Conservation (phyloP, 805 yeast species). For the Yarrowia osloensis region DNA sequence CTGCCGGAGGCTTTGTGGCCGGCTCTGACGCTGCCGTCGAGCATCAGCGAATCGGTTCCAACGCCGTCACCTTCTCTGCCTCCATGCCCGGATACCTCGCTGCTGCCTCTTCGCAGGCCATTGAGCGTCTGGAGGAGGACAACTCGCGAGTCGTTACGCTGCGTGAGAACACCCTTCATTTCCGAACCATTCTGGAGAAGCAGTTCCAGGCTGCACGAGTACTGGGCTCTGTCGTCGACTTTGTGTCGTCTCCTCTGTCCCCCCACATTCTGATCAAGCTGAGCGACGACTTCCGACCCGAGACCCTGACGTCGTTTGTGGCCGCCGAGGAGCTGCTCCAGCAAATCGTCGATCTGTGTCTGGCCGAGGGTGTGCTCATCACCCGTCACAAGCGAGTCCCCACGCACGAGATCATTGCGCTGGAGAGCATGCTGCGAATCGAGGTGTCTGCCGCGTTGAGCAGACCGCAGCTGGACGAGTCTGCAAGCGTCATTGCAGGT, state of each 20-base stretch:
- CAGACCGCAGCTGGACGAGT: background rate
- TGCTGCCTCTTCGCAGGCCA: constrained; percentile 37
- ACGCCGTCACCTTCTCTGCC: constrained; percentile 92
- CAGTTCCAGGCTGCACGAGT: background rate
- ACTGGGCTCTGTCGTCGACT: constrained; percentile 1
- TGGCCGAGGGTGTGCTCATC: constrained; percentile 58
- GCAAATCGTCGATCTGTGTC: constrained; percentile 58
- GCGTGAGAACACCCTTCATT: constrained; percentile 34
- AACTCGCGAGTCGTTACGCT: constrained; percentile 34
- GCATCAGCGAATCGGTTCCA: constrained; percentile 88
- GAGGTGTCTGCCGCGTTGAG: constrained; percentile 9
- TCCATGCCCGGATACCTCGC: constrained; percentile 92
- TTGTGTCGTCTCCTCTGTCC: constrained; percentile 45
- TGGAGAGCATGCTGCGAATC: constrained; percentile 51
- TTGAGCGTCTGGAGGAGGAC: constrained; percentile 40
- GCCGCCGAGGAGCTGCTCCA: constrained; percentile 50
- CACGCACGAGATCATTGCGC: constrained; percentile 73
- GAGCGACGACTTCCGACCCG: constrained; percentile 43
- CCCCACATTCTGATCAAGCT: constrained; percentile 72
- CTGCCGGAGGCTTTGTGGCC: constrained; percentile 92
- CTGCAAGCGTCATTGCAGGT: constrained; percentile 22
- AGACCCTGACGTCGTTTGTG: constrained; percentile 36
- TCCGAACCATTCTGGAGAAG: constrained; percentile 33
- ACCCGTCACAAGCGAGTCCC: constrained; percentile 64
- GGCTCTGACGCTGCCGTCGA: constrained; percentile 81